phyloP scores from a whole-genome alignment of 2,329 filamentous ascomycete species.

The Exophiala mesophila region DNA sequence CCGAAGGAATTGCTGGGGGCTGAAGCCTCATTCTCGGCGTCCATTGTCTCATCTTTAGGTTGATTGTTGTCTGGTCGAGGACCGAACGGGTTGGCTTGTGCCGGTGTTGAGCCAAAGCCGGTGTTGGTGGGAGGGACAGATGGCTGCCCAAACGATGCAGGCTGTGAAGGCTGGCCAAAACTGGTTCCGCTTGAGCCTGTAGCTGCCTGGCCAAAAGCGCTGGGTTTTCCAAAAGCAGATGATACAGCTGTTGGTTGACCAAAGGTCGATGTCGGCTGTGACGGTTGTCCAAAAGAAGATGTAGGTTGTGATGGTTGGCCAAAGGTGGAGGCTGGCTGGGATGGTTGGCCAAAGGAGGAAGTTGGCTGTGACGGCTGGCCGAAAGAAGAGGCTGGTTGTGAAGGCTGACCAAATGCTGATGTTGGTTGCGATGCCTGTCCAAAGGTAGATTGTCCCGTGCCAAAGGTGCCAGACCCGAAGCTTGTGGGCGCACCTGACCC shows the following conservation, averaged over 20 bases:
- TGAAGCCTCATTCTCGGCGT: constrained; percentile 27
- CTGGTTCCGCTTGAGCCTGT: background rate
- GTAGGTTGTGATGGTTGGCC: constrained; percentile 30
- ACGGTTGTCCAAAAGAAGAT: constrained; percentile 27
- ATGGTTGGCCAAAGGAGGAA: constrained; percentile 32
- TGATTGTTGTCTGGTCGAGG: constrained; percentile 30
- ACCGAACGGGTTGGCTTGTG: constrained; percentile 35
- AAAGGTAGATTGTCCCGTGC: constrained; percentile 26
- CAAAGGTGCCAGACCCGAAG: constrained; percentile 25
- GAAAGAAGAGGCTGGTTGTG: constrained; percentile 29
- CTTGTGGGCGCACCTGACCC: constrained; percentile 25
- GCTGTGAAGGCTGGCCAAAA: constrained; percentile 11
- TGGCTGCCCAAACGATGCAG: constrained; percentile 18
- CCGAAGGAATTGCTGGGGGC: constrained; percentile 28
- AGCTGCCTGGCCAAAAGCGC: background rate
- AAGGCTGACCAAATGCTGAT: constrained; percentile 34
- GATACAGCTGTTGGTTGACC: constrained; percentile 19
- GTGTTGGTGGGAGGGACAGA: constrained; percentile 1
- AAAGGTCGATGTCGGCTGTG: constrained; percentile 17
- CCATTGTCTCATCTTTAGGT: constrained; percentile 17
- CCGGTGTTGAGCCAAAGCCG: constrained; percentile 36
- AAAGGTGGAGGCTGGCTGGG: constrained; percentile 26
- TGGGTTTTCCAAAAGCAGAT: constrained; percentile 27
- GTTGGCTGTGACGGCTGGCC: constrained; percentile 27
- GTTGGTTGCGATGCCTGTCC: constrained; percentile 14